Evolutionary conservation across 192 early-diverging fungal genomes (phyloP), one percentile per base, ranked within the genome.

Genomic region (Jimgerdemannia lactiflua): DNA sequence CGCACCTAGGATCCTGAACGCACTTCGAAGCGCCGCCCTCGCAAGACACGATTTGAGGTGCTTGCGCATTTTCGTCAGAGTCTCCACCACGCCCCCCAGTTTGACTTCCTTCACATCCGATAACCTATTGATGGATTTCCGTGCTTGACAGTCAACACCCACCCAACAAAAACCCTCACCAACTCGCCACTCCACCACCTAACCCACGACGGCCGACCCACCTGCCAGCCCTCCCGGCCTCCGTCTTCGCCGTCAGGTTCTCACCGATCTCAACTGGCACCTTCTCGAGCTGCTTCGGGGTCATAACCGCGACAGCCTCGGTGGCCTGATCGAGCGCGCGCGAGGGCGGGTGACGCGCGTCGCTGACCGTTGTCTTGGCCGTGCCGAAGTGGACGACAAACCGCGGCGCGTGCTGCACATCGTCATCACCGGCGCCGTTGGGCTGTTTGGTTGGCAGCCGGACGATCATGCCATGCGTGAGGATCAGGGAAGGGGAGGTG

Each of bases 81-180:
- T 74, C 20, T 81, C 78, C 6, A 80, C 73, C 0, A 88, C 79
- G 64, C 86, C 86, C 67, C 86, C 86, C 72, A 88, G 54, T 2
- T 73, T 69, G 43, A 78, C 74, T 11, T 77, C 73, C 3, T 77
- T 77, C 3, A 59, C 49, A 59, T 59, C 49, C 49, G 2, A 6
- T 6, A 14, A 6, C 49, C 49, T 59, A 59, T 14, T 59, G 14
- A 59, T 59, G 49, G 49, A 59, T 59, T 59, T 6, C 14, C 14
- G 14, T 59, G 49, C 14, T 59, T 59, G 14, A 59, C 14, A 59
- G 2, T 14, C 6, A 6, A 14, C 49, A 59, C 49, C 14, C 6
- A 6, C 49, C 14, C 49, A 10, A 14, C 8, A 59, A 29, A 29
- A 59, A 59, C 49, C 6, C 2, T 6, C 49, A 59, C 49, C 14